These are phyloP conservation scores for Acanthamoeba culbertsoni DNA, from an alignment of 208 protist species.

Conservation along the genomic window DNA sequence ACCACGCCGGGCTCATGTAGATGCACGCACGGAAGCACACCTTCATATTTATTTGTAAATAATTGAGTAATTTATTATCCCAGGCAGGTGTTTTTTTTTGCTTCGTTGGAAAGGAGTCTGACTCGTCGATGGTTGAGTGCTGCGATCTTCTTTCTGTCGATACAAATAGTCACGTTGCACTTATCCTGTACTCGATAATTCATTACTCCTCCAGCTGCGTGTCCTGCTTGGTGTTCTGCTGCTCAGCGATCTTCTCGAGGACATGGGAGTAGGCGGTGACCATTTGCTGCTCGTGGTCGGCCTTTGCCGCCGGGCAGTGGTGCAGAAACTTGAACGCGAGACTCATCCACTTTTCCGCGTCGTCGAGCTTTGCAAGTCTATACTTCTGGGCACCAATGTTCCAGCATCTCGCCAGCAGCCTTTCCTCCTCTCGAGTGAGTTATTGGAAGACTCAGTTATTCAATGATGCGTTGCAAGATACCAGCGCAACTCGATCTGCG, in stretches of 20 bases:
- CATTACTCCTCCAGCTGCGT: background rate
- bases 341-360: conserved; percentile 40
- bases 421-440: too few relatives aligned
- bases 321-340: conserved; percentile 51
- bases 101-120: too few relatives aligned
- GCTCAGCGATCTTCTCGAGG: background rate
- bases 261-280: conserved; percentile 12
- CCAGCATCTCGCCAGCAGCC: background rate
- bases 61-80: too few relatives aligned
- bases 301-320: background rate
- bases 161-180: too few relatives aligned
- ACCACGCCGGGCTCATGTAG: background rate
- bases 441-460: too few relatives aligned
- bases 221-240: background rate
- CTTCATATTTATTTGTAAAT: too few relatives aligned
- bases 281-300: background rate
- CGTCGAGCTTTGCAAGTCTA: background rate
- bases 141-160: too few relatives aligned
- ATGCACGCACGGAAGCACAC: too few relatives aligned
- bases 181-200: background rate
- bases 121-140: too few relatives aligned
- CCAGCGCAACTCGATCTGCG: background rate
- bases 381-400: conserved; percentile 21
- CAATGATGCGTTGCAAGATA: background rate
- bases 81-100: too few relatives aligned